phyloP scores from a whole-genome alignment of 345 rosid species.

The Limnanthes douglasii region DNA sequence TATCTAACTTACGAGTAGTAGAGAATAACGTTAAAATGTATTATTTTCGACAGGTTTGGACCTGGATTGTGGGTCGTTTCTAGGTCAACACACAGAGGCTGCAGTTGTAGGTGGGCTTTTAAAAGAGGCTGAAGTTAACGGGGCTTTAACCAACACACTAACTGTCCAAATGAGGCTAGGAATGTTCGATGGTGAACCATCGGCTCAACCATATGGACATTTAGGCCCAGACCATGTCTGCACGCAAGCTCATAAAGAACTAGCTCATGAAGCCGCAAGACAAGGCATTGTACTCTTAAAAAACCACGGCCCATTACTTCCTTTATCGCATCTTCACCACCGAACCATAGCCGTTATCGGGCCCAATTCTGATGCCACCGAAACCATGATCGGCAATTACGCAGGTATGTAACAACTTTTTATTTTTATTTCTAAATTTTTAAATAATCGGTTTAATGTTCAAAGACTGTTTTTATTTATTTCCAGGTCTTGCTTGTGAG shows the following conservation, averaged over 20 bases:
- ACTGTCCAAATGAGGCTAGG: constrained; percentile 90
- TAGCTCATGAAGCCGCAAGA: constrained; percentile 82
- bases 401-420: constrained; percentile 36
- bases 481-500: constrained; percentile 51
- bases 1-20: too few relatives aligned
- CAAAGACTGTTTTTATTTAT: too few relatives aligned
- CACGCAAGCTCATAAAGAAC: constrained; percentile 52
- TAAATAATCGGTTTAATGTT: too few relatives aligned
- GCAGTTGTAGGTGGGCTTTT: constrained; percentile 35
- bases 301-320: constrained; percentile 46
- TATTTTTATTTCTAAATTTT: too few relatives aligned
- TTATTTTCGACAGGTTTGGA: constrained; percentile 52
- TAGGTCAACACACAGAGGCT: constrained; percentile 26
- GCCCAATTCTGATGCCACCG: constrained; percentile 61
- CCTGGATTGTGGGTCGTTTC: constrained; percentile 74
- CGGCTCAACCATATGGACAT: constrained; percentile 34
- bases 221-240: constrained; percentile 69
- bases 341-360: constrained; percentile 65
- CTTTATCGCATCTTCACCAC: constrained; percentile 36
- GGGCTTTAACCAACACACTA: constrained; percentile 48
- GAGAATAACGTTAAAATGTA: background rate
- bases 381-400: constrained; percentile 87
- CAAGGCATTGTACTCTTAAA: constrained; percentile 87
- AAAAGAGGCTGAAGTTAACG: constrained; percentile 38
- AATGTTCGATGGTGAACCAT: constrained; percentile 65